Evolutionary conservation across 805 yeast species (phyloP), one percentile per base, ranked within the genome.

Genomic region (Candida tallmaniae): DNA sequence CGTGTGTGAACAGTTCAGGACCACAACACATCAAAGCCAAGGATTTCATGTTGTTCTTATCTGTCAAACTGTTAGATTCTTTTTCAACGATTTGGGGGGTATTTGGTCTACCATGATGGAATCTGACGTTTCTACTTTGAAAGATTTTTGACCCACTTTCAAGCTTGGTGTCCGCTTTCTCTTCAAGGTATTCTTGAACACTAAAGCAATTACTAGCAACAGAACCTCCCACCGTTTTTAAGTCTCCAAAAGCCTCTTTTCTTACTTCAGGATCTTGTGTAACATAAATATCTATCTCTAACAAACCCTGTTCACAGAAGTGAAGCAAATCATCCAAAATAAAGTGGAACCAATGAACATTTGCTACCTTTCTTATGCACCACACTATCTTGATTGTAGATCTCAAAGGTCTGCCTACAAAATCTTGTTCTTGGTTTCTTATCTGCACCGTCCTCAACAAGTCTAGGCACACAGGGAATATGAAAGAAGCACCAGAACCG

Each of bases 401-500:
- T 7, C 36, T 29, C 6, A 36, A 29, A 1, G 70, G 68, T 23
- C 73, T 52, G 23, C 51, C 49, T 23, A 62, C 42, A 39, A 28
- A 62, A 33, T 68, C 73, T 4, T 46, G 48, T 0, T 26, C 46
- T 1, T 33, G 37, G 15, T 62, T 56, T 33, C 58, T 50, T 9
- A 23, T 22, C 32, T 53, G 37, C 12, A 65, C 49, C 4, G 52
- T 45, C 27, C 54, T 41, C 16, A 70, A 42, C 24, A 69, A 49
- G 27, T 66, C 68, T 23, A 70, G 46, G 6, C 71, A 68, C 1
- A 68, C 59, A 2, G 77, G 76, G 32, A 71, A 57, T 1, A 61
- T 54, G 46, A 65, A 70, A 1, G 76, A 59, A 5, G 64, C 66
- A 2, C 78, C 78, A 2, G 70, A 57, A 1, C 77, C 78, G 4